Evolutionary conservation across 2,329 filamentous ascomycete species (phyloP), one percentile per base, ranked within the genome.

Genomic region (Alternaria sp.): DNA sequence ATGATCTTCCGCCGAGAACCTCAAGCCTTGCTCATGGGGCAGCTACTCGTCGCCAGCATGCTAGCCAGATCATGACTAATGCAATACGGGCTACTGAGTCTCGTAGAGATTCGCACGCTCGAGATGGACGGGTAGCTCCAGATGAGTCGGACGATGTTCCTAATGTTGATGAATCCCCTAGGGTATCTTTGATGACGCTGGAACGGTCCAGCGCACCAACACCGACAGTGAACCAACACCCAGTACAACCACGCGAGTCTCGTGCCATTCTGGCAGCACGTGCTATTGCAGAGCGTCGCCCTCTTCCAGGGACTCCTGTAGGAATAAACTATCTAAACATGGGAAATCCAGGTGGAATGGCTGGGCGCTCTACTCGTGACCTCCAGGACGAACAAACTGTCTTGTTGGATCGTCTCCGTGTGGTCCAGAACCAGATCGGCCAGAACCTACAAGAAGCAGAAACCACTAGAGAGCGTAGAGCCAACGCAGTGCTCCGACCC

Each of bases 221-320:
- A 48, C 13, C 44, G 8, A 48, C 29, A 24, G 7, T 14, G 21
- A 34, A 48, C n/a, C 6, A 17, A 24, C 29, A 24, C 21, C 14
- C 29, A 24, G 5, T 33, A 24, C 44, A 34, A 24, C 29, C 44
- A 36, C 44, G 31, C 21, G 49, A 51, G 49, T 51, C 49, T 41
- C 49, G 49, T 23, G 49, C 37, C 26, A 29, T 13, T 29, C 17
- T 51, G n/a, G 49, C 49, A 31, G 17, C 36, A 40, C 49, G 49
- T 51, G 37, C 49, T 24, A 51, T 51, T 5, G 49, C 49, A 29
- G 34, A 51, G 28, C 49, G 49, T 31, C 49, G 49, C 34, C 36
- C 49, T 14, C 26, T 51, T 17, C 17, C 17, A 17, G 17, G 17
- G 17, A 17, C 17, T 17, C 17, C 17, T 17, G 17, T 17, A 17